Evolutionary conservation across 2,329 filamentous ascomycete species (phyloP), one percentile per base, ranked within the genome.

Genomic region (Aureobasidium sp.): DNA sequence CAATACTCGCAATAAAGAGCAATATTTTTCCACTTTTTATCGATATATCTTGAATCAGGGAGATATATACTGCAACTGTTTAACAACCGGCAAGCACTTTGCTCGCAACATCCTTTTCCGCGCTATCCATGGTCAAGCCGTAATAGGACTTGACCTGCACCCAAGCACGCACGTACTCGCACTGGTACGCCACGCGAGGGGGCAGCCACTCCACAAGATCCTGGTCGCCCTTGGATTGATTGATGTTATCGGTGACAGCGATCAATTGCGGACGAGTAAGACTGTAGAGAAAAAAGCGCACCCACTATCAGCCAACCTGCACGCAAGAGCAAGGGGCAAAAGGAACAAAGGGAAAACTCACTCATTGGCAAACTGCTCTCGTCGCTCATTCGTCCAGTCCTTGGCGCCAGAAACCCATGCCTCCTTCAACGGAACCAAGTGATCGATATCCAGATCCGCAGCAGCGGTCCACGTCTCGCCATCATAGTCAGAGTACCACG

Each of bases 121-220:
- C 83, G 49, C 77, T 78, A 1, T 87, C 93, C 63, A 94, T 77
- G 17, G 81, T 86, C 65, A 95, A 74, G 0, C 70, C 71, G 71
- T 87, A 94, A 67, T 84, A 82, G 67, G 79, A 82, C 83, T 94
- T 95, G 66, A 95, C 89, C 68, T 84, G 81, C 42, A 93, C 80
- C 86, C 87, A 95, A 69, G 85, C 84, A 70, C 82, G 80, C 15
- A 89, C 86, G 69, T 95, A 94, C 29, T 82, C 86, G 81, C 90
- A 94, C 72, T 89, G 82, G 74, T 89, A 93, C 64, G 78, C 79
- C 19, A 73, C 78, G 76, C 89, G 74, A 0, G 85, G 80, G 13
- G 88, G 90, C 76, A 90, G 87, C 89, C 89, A 95, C 11, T 75
- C 71, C 68, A 92, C 89, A 0, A 89, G 88, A 57, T 84, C 84